Base-by-base conservation (phyloP, 2,329 filamentous ascomycete genomes). In the Penicillium sp. region DNA sequence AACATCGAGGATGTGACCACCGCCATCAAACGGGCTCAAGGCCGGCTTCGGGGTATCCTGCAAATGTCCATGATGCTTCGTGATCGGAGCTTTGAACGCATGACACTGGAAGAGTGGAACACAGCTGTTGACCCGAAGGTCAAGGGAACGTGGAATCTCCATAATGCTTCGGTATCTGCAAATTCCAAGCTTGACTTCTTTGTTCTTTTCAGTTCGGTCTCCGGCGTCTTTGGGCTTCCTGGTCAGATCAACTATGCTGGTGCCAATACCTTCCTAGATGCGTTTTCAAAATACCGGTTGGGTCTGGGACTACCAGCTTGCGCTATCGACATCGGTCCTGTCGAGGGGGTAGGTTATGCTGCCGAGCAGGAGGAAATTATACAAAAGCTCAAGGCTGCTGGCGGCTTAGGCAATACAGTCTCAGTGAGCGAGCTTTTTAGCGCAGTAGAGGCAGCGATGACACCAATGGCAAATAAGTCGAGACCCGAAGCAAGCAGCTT, bases 151-250 rank as follows among this genome's bases (percentile, higher is more conserved):
- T 64, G 63, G 60, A 64, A 63, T 31, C 57, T 67, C 4, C 59
- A 66, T 25, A 50, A 56, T 31, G 35, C 56, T 21, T 43, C 47
- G 8, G 23, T 50, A 12, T 40, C 41, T 35, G 31, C 17, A 3
- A 29, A 41, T 4, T 35, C 48, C 57, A 17, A 64, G 0, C 67
- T 80, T 3, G 77, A 79, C 56, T 79, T 80, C 62, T 79, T 80
- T 60, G 58, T 79, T n/a, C 56, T 74, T 19, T 63, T 79, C 19
- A 73, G 73, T 3, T 78, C 76, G 0, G 50, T 72, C 0, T 62
- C 66, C 7, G 72, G 72, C 9, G 64, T 72, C 1, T 56, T 76
- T 46, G 69, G 73, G n/a, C 59, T 63, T 19, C 38, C 61, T 27
- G 66, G 64, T 41, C 64, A 77, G 47, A 67, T 68, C 1, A 73